phyloP scores from a whole-genome alignment of 2,329 filamentous ascomycete species.

The Tolypocladium guangdongense region DNA sequence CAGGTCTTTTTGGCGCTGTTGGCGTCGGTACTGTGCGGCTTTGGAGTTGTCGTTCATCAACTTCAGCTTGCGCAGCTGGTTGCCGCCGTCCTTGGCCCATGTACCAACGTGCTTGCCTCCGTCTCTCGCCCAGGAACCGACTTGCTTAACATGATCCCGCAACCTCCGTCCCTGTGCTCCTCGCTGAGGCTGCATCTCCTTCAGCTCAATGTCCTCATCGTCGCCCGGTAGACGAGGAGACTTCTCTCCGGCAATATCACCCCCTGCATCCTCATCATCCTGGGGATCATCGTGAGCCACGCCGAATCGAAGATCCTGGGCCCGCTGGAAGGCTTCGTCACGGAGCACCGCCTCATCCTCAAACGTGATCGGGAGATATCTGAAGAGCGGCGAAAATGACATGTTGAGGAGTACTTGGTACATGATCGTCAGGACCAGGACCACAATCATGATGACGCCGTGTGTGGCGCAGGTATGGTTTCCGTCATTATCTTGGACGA shows the following conservation, averaged over 20 bases:
- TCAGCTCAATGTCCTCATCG: conserved; percentile 27
- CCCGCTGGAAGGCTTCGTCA: conserved; percentile 77
- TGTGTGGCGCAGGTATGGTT: conserved; percentile 58
- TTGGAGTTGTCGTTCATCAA: conserved; percentile 17
- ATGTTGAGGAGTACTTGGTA: conserved; percentile 75
- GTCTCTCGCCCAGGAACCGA: conserved; percentile 33
- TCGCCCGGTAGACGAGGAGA: conserved; percentile 19
- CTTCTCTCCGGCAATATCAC: conserved; percentile 27
- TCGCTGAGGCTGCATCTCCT: conserved; percentile 18
- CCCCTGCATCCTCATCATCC: conserved; percentile 32
- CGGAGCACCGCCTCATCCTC: conserved; percentile 91
- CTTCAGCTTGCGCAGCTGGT: conserved; percentile 35
- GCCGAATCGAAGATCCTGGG: conserved; percentile 61
- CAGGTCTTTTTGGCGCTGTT: conserved; percentile 47
- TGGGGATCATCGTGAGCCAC: conserved; percentile 42
- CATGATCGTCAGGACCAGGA: conserved; percentile 55
- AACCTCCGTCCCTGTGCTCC: conserved; percentile 13
- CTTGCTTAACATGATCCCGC: conserved; percentile 35
- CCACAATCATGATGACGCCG: conserved; percentile 74
- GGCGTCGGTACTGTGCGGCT: conserved; percentile 35
- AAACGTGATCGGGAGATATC: conserved; percentile 85
- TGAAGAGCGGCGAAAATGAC: conserved; percentile 75
- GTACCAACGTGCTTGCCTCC: conserved; percentile 18
- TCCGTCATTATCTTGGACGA: conserved; percentile 48
- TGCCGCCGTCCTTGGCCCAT: conserved; percentile 32